Base-by-base conservation (phyloP, 352 stramenopile genomes). In the Achlya hypogyna region DNA sequence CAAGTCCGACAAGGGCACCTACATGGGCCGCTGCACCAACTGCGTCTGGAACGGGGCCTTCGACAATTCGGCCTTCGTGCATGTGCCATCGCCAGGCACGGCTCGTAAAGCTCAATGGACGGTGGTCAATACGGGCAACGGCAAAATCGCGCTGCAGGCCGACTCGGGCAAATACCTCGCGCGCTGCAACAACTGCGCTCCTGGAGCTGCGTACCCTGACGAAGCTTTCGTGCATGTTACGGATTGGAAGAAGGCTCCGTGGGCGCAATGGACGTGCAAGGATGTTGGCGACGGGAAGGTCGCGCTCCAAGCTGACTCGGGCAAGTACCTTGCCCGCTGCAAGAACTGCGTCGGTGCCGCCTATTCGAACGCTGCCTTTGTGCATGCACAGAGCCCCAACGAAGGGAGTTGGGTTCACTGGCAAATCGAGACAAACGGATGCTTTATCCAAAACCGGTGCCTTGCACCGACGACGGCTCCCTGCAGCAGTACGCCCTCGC, bases 41-140 rank as follows among this genome's bases (percentile, higher is more conserved):
- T 65, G 56, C 18, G 38, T 38, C n/a, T 3, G n/a, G 31, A 16
- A 14, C 23, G 54, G 23, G 6, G 54, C 42, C n/a, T 63, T 51
- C 42, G 10, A 27, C 8, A 32, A 63, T 27, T 63, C 54, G 42
- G 54, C 14, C 4, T 63, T 63, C 14, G 54, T 63, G 54, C 54
- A 63, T n/a, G 54, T 63, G 22, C 12, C 10, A 9, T 9, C 20
- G 12, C 54, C 54, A 5, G 23, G 6, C 23, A 16, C 23, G 10
- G 18, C 54, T 6, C 54, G 29, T n/a, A 51, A 32, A 32, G 54
- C 54, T 6, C 54, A 49, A 8, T 63, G 54, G 54, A 63, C 20
- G 1, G 54, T 63, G 12, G n/a, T 63, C 35, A 63, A 63, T 51
- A 63, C 35, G 20, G 56, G 56, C 29, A 60, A 65, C 29, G 56